Base-by-base conservation (phyloP, 768 basidiomycete species). In the Hysterangium stoloniferum region DNA sequence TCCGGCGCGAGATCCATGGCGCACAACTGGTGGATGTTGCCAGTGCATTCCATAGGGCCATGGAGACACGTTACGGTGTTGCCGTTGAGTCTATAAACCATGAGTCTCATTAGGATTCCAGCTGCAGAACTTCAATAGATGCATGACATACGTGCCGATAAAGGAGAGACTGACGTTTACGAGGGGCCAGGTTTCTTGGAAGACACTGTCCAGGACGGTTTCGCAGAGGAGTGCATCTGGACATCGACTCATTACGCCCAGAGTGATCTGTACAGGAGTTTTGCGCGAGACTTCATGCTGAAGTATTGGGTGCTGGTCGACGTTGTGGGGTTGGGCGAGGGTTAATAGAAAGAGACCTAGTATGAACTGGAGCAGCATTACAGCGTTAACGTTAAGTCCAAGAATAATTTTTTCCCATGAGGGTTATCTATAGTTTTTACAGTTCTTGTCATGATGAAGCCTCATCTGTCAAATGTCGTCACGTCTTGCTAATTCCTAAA, bases 21-120 rank as follows among this genome's bases (percentile, higher is more conserved):
- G 64, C 94, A 97, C 24, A 96, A 72, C 62, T 96, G 82, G 53
- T 96, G 86, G 15, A 91, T 79, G 67, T 95, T 92, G 36, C 88
- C 93, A 12, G 79, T 79, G 59, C 93, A 96, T 65, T 97, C 93
- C 46, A 74, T 64, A 4, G 69, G 68, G 15, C 91, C 92, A 61
- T 95, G 92, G 71, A 75, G 74, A 67, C 93, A 96, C 29, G 68
- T 75, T 27, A 86, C 78, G n/a, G 91, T 91, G 61, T 83, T 89
- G n/a, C 71, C 52, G 61, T 90, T 78, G 24, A 78, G 59, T 49
- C 87, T 90, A 54, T 6, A 17, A 35, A 17, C 46, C 20, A 13
- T 54, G 49, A 2, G 48, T 37, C 43, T 32, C 29, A n/a, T n/a
- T n/a, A n/a, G n/a, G n/a, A n/a, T n/a, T n/a, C n/a, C n/a, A n/a